Evolutionary conservation across 2,329 filamentous ascomycete species (phyloP).

Genomic region (Conoideocrella luteorostrata): DNA sequence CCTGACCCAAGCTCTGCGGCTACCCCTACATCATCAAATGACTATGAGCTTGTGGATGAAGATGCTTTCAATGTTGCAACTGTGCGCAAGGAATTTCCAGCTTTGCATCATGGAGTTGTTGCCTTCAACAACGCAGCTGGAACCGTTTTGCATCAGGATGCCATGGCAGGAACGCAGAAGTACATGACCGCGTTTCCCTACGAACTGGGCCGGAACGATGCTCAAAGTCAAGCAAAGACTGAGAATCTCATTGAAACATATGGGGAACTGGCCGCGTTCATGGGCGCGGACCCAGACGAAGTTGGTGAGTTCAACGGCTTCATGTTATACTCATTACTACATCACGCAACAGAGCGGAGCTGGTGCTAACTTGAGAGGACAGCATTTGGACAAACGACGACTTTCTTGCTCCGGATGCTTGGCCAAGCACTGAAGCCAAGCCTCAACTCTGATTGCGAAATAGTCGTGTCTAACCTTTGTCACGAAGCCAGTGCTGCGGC

Average conservation of each 20-base stretch:
- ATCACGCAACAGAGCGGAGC: no score
- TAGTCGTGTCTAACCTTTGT: constrained; percentile 66
- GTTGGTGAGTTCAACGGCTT: neutral
- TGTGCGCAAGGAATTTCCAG: neutral
- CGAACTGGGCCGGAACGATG: neutral
- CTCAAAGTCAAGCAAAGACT: neutral
- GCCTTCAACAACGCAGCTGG: constrained; percentile 1
- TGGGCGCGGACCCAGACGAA: constrained; percentile 3
- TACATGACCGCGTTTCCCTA: neutral
- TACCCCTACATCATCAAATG: neutral
- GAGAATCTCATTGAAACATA: neutral
- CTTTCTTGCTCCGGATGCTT: constrained; percentile 69
- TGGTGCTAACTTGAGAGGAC: no score
- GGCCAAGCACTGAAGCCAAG: constrained; percentile 47
- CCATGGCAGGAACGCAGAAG: neutral
- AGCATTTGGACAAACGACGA: constrained; percentile 67
- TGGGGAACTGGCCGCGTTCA: neutral
- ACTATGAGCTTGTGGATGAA: neutral
- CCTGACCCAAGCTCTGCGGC: neutral
- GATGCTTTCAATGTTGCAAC: neutral
- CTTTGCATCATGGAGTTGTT: neutral
- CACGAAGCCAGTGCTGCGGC: constrained; percentile 73
- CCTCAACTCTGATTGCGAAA: constrained; percentile 38
- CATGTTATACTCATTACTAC: no score
- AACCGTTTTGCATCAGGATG: neutral